Evolutionary conservation across 257 asterid genomes (phyloP).

Genomic region (Primulina tabacum): DNA sequence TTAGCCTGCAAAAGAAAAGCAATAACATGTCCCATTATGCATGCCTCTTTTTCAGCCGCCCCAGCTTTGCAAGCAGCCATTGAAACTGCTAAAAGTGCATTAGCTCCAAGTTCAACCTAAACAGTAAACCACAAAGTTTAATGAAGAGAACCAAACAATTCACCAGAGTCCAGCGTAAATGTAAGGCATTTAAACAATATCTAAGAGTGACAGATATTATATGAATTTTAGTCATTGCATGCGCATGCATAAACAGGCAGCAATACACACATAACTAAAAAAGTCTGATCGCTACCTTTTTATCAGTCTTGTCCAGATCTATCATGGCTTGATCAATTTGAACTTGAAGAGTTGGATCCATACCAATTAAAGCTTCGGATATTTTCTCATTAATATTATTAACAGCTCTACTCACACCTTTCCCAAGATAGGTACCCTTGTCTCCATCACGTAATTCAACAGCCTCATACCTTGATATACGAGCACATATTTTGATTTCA

Average conservation of each 20-base stretch:
- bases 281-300: conserved; percentile 54
- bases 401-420: conserved; percentile 92
- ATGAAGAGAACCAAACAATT: conserved; percentile 1
- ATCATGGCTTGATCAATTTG: conserved; percentile 98
- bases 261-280: neutral
- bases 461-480: conserved; percentile 77
- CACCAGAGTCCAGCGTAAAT: too few species aligned
- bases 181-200: conserved; percentile 10
- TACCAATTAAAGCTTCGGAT: conserved; percentile 93
- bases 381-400: conserved; percentile 89
- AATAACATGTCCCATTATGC: conserved; percentile 21
- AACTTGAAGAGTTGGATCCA: conserved; percentile 97
- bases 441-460: conserved; percentile 93
- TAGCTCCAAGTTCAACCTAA: conserved; percentile 95
- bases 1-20: conserved; percentile 7
- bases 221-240: conserved; percentile 7
- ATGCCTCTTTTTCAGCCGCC: conserved; percentile 96
- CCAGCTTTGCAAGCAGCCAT: conserved; percentile 99
- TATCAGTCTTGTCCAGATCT: conserved; percentile 97
- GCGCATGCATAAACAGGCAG: conserved; percentile 9
- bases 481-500: conserved; percentile 15
- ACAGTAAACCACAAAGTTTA: conserved; percentile 21
- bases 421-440: conserved; percentile 89
- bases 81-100: conserved; percentile 95
- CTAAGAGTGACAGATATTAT: neutral